Evolutionary conservation across 768 basidiomycete genomes (phyloP).

Genomic region (Russula foetens): DNA sequence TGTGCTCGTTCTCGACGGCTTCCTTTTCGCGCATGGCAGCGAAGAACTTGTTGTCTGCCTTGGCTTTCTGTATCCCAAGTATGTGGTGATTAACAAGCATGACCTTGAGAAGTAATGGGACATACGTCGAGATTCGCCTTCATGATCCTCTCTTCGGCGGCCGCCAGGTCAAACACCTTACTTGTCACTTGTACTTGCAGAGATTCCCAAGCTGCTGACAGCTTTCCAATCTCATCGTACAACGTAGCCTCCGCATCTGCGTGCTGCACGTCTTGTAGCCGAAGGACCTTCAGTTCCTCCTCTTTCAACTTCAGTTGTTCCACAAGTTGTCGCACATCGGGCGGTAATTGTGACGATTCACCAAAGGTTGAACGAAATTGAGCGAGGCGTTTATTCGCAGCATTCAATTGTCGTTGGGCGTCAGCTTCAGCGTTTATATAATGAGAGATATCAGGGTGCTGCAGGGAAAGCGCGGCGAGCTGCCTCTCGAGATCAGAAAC

Average conservation of each 20-base stretch:
- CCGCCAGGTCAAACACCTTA: slow-evolving; percentile 77
- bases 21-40: slow-evolving; percentile 87
- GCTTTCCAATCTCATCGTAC: slow-evolving; percentile 75
- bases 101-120: slow-evolving; percentile 3
- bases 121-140: slow-evolving; percentile 64
- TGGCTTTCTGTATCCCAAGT: slow-evolving; percentile 63
- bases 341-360: slow-evolving; percentile 33
- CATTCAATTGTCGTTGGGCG: slow-evolving; percentile 40
- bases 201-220: slow-evolving; percentile 82
- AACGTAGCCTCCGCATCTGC: slow-evolving; percentile 65
- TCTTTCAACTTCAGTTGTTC: slow-evolving; percentile 58
- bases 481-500: slow-evolving; percentile 44
- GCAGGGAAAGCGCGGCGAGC: slow-evolving; percentile 36
- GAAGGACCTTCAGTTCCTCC: slow-evolving; percentile 52
- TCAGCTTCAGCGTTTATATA: slow-evolving; percentile 44
- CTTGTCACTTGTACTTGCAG: slow-evolving; percentile 73
- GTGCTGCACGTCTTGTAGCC: slow-evolving; percentile 56
- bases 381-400: slow-evolving; percentile 40
- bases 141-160: slow-evolving; percentile 62
- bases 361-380: slow-evolving; percentile 62
- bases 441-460: slow-evolving; percentile 45
- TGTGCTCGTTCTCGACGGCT: slow-evolving; percentile 67
- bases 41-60: slow-evolving; percentile 92
- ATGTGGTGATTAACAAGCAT: neutral
- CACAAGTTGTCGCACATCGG: slow-evolving; percentile 45